Base-by-base conservation (phyloP, 2,329 filamentous ascomycete species). In the Chrysosporium queenslandicum region DNA sequence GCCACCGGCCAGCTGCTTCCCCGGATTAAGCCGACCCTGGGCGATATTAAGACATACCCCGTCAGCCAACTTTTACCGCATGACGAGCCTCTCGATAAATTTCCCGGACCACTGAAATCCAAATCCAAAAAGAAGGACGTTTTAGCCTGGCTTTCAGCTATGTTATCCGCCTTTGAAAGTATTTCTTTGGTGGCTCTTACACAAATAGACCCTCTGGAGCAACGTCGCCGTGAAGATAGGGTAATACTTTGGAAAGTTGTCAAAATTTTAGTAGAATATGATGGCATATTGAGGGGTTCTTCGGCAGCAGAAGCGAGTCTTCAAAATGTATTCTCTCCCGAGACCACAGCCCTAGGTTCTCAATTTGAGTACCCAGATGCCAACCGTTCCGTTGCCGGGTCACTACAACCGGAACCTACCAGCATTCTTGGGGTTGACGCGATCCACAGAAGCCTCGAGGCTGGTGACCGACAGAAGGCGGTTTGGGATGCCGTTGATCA, bases 41-140 rank as follows among this genome's bases (percentile, higher is more conserved):
- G 92, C 1, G 86, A 91, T 59, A 80, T 96, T 21, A 87, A 83
- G 60, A 73, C 91, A n/a, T 78, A 81, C 56, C 85, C 79, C 59
- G 77, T 87, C 56, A 92, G 85, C 64, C 82, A 89, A 40, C 74
- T 87, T 27, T 72, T 87, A 41, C 82, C 86, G 3, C 72, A 89
- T 7, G 74, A 80, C 21, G 87, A 92, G 30, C 78, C 82, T 2
- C 72, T 92, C 46, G 77, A 81, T 16, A 88, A 83, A 59, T 97
- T 97, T 62, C 92, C 92, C 0, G 92, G 92, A 0, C 92, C 94
- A 2, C 72, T 98, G 25, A 89, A 85, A 67, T 79, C 82, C 37
- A 97, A 96, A 65, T 82, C 83, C 1, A 97, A 95, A 75, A 98
- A 98, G 76, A 98, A 97, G 72, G 91, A 98, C 51, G 79, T 88